Conservation (phyloP, 2,329 filamentous ascomycete genomes). For the Diaporthe ilicicola region DNA sequence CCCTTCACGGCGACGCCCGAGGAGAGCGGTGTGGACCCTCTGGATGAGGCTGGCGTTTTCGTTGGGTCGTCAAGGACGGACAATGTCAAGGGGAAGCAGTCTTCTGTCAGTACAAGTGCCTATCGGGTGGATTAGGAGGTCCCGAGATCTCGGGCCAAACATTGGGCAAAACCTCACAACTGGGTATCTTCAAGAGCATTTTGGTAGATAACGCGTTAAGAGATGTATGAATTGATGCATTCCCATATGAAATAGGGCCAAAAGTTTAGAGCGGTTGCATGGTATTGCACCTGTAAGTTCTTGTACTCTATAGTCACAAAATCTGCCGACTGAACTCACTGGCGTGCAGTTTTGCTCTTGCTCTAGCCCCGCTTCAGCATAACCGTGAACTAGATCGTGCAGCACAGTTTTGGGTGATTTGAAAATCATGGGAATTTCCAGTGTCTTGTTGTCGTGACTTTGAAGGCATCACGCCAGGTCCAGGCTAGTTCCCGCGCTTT, state of each 20-base stretch:
- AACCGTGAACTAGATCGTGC: no score
- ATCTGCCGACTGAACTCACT: no score
- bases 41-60: constrained; percentile 38
- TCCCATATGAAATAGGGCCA: not conserved
- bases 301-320: no score
- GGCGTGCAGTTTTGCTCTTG: no score
- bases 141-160: not conserved
- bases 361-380: no score
- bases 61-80: constrained; percentile 27
- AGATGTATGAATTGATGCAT: not conserved
- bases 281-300: no score
- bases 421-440: no score
- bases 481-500: not conserved
- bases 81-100: not conserved
- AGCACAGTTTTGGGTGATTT: no score
- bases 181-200: no score
- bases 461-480: no score
- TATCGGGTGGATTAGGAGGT: not conserved
- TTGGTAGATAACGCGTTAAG: not conserved
- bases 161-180: not conserved
- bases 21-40: constrained; percentile 43
- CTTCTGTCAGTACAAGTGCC: constrained; percentile 2
- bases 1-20: constrained; percentile 46
- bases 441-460: no score
- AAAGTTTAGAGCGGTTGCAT: no score